phyloP scores from a whole-genome alignment of 805 yeast genomes.

The Spathaspora hagerdaliae region DNA sequence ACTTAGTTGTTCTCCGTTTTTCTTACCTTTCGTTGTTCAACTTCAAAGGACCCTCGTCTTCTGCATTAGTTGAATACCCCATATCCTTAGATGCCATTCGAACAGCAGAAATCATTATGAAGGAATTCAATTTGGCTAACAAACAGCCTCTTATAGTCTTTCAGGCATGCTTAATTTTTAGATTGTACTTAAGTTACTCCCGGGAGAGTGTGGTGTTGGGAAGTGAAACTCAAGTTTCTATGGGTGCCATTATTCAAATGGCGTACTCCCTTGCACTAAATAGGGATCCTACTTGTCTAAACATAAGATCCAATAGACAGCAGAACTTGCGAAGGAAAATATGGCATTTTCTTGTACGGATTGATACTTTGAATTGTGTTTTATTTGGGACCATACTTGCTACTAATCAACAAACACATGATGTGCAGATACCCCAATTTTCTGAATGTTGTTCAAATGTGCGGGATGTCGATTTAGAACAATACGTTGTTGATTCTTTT shows the following conservation, averaged over 20 bases:
- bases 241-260: slow-evolving; percentile 21
- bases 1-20: slow-evolving; percentile 11
- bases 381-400: slow-evolving; percentile 43
- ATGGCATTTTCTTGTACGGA: slow-evolving; percentile 48
- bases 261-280: slow-evolving; percentile 30
- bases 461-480: slow-evolving; percentile 6
- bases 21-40: slow-evolving; percentile 8
- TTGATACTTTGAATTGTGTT: slow-evolving; percentile 43
- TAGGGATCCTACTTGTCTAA: slow-evolving; percentile 26
- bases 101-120: slow-evolving; percentile 14
- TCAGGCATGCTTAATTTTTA: slow-evolving; percentile 42
- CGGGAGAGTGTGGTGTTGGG: slow-evolving; percentile 17
- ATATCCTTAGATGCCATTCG: slow-evolving; percentile 12
- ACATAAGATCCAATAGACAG: slow-evolving; percentile 13
- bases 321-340: slow-evolving; percentile 52
- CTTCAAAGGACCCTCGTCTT: not conserved
- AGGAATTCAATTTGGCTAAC: slow-evolving; percentile 16
- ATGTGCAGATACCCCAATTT: slow-evolving; percentile 44
- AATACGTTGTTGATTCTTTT: slow-evolving; percentile 2
- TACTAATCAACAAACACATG: slow-evolving; percentile 36
- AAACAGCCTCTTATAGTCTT: slow-evolving; percentile 42
- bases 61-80: slow-evolving; percentile 2
- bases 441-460: slow-evolving; percentile 7
- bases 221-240: slow-evolving; percentile 10
- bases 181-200: slow-evolving; percentile 35